phyloP scores from a whole-genome alignment of 352 stramenopile species.

The Halophytophthora polymorphica region DNA sequence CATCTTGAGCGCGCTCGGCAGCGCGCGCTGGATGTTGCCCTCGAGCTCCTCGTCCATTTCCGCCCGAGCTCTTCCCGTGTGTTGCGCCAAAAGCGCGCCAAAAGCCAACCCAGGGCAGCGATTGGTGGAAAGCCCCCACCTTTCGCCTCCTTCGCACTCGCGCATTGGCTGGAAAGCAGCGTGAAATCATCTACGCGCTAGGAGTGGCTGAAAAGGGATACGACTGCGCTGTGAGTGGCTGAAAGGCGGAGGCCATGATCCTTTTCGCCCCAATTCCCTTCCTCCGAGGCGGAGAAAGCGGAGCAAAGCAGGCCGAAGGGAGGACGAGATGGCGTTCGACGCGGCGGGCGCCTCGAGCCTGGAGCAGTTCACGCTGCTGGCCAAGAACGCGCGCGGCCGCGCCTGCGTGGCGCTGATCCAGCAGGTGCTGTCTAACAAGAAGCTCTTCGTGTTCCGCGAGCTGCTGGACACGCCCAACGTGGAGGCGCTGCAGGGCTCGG shows the following conservation, averaged over 20 bases:
- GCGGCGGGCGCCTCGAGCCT: conserved; percentile 63
- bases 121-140: no score
- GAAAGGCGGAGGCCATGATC: no score
- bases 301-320: conserved; percentile 4
- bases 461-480: conserved; percentile 91
- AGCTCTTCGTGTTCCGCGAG: conserved; percentile 93
- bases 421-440: conserved; percentile 90
- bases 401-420: conserved; percentile 92
- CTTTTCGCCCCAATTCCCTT: no score
- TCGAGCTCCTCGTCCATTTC: conserved; percentile 60
- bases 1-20: conserved; percentile 75
- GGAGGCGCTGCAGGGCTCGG: conserved; percentile 68
- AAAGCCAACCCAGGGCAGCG: no score
- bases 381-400: conserved; percentile 85
- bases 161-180: no score
- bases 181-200: background rate
- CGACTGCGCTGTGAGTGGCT: background rate
- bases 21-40: conserved; percentile 50
- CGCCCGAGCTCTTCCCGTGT: background rate
- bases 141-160: no score
- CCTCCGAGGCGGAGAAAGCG: no score
- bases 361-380: conserved; percentile 92
- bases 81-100: conserved; percentile 18
- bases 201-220: background rate
- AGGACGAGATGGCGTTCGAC: conserved; percentile 64